Conservation (phyloP, 2,329 filamentous ascomycete genomes). For the Rhynchosporium graminicola region DNA sequence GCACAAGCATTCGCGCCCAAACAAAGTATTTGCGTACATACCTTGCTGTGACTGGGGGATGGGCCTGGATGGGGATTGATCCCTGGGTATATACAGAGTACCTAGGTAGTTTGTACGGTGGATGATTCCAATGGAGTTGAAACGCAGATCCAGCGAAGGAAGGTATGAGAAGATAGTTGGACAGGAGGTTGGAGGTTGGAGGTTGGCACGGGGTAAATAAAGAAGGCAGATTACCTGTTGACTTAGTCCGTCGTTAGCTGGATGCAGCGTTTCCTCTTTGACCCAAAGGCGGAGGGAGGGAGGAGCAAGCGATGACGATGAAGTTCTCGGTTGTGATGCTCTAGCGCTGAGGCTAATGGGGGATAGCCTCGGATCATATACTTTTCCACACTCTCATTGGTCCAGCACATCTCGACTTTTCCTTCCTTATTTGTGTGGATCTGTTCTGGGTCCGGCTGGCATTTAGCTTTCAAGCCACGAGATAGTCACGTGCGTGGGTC, state of each 20-base stretch:
- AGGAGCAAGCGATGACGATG: slow-evolving; percentile 18
- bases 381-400: background rate
- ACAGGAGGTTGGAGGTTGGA: slow-evolving; percentile 1
- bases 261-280: slow-evolving; percentile 13
- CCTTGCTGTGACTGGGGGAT: slow-evolving; percentile 15
- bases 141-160: background rate
- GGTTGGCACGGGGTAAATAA: slow-evolving; percentile 15
- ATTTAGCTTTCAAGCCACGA: background rate
- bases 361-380: slow-evolving; percentile 1
- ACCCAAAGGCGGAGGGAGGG: background rate
- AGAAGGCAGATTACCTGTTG: slow-evolving; percentile 15
- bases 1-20: slow-evolving; percentile 11
- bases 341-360: slow-evolving; percentile 7
- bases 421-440: background rate
- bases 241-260: slow-evolving; percentile 14
- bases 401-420: background rate
- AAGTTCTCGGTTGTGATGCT: slow-evolving; percentile 15
- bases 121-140: slow-evolving; percentile 1
- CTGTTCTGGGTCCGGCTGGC: background rate
- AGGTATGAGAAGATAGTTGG: background rate
- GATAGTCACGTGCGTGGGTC: background rate
- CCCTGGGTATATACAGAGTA: too few species aligned
- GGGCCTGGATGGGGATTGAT: slow-evolving; percentile 15
- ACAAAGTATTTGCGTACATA: slow-evolving; percentile 14
- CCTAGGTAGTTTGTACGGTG: slow-evolving; percentile 13